Base-by-base conservation (phyloP, 2,329 filamentous ascomycete genomes). In the Westerdykella sp. region DNA sequence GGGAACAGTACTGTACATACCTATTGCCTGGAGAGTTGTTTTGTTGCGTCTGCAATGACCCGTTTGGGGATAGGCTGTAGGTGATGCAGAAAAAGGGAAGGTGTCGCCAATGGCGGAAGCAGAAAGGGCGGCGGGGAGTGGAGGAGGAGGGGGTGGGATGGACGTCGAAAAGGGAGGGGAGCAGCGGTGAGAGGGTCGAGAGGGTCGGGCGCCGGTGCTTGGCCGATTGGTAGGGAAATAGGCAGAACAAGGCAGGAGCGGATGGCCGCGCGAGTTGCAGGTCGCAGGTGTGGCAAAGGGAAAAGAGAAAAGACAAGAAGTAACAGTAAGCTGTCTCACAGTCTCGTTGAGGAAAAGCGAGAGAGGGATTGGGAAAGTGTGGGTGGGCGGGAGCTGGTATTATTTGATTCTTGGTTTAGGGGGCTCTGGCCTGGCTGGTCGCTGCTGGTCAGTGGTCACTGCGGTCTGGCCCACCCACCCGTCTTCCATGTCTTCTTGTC, bases 311-410 rank as follows among this genome's bases (percentile, higher is more conserved):
- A 28, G 25, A 28, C n/a, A n/a, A n/a, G n/a, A n/a, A n/a, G n/a
- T n/a, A n/a, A n/a, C n/a, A 7, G 25, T 12, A 28, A 60, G 57
- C 55, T 65, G 65, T 64, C 63, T 67, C 60, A 61, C 59, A 62
- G 11, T 28, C 25, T 28, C 25, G 25, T 28, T 28, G 63, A 62
- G 60, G 65, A 61, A 66, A 68, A 66, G 60, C 55, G 57, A 59
- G 54, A 54, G 56, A 65, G 58, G 59, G 57, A 63, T 66, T 63
- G 59, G 63, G 63, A 54, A 66, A 63, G 62, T 60, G 57, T 60
- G 25, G 64, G 65, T 62, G 62, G 59, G 59, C 55, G 57, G 57
- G 57, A 54, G 55, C 56, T 56, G 55, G 56, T 62, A 58, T 65
- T 62, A 63, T 61, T 62, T 51, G 55, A 28, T 28, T 21, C 25